A percentile compares a stretch with the other conserved stretches of the same genome.
Conservation (phyloP, 2,329 filamentous ascomycete genomes). For the Talaromyces albobiverticillius region DNA sequence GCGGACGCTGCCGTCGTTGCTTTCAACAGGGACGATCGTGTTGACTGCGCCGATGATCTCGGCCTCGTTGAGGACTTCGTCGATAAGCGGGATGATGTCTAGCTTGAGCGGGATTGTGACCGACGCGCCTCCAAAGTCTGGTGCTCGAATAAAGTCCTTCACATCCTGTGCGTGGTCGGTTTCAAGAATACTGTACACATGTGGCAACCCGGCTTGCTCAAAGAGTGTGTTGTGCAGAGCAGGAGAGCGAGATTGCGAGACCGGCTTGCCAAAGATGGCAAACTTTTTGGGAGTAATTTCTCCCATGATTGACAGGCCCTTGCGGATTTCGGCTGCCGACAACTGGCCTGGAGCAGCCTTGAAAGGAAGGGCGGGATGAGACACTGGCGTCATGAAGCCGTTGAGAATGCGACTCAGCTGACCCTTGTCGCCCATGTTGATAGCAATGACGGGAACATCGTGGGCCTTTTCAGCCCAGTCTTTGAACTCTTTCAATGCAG, state of each 20-base stretch:
- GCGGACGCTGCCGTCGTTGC: constrained; percentile 43
- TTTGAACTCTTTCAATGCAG: constrained; percentile 78
- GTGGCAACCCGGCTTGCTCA: constrained; percentile 70
- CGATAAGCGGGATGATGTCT: constrained; percentile 77
- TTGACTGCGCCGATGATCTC: constrained; percentile 88
- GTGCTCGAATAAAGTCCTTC: constrained; percentile 61
- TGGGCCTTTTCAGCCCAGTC: constrained; percentile 69
- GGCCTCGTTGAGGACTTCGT: constrained; percentile 76
- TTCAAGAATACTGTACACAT: constrained; percentile 74
- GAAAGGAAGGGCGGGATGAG: constrained; percentile 82
- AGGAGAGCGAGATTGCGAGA: constrained; percentile 78
- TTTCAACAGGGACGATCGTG: constrained; percentile 70
- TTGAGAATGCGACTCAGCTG: constrained; percentile 91
- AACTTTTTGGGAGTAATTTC: constrained; percentile 74
- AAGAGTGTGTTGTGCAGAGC: constrained; percentile 89
- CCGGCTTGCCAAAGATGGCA: constrained; percentile 83
- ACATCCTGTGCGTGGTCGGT: constrained; percentile 65
- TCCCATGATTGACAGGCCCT: constrained; percentile 73
- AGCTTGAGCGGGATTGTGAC: constrained; percentile 95
- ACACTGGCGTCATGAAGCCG: constrained; percentile 89
- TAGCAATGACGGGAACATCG: constrained; percentile 80
- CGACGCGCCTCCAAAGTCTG: constrained; percentile 85
- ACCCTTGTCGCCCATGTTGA: constrained; percentile 89
- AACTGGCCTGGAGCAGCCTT: constrained; percentile 93
- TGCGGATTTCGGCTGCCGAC: constrained; percentile 82